Percentiles rank a stretch among this genome's conserved stretches.
Evolutionary conservation across 768 basidiomycete genomes (phyloP).

Genomic region (Rickenella mellea): DNA sequence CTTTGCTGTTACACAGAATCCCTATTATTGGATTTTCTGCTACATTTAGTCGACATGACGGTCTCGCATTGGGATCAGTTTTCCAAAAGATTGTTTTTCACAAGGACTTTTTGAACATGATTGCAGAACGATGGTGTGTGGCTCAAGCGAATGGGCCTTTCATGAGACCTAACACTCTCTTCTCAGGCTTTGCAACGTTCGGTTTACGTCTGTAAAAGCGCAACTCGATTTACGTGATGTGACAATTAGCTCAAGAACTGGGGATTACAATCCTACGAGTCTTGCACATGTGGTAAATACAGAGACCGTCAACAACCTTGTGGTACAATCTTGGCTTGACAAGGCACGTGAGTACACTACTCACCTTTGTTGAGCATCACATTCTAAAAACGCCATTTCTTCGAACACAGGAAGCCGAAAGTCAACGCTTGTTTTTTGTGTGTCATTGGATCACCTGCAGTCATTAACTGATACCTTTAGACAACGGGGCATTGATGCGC

Average conservation of each 20-base stretch:
- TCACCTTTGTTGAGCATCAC: neutral
- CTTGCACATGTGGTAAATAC: constrained; percentile 81
- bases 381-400: constrained; percentile 1
- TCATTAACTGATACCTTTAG: constrained; percentile 68
- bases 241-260: constrained; percentile 52
- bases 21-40: constrained; percentile 93
- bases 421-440: constrained; percentile 90
- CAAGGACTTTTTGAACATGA: constrained; percentile 84
- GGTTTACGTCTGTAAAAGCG: constrained; percentile 76
- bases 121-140: constrained; percentile 76
- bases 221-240: constrained; percentile 62
- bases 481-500: constrained; percentile 71
- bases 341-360: constrained; percentile 59
- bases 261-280: constrained; percentile 75
- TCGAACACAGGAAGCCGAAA: constrained; percentile 42
- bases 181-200: constrained; percentile 72
- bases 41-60: constrained; percentile 89
- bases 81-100: constrained; percentile 93
- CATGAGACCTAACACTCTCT: neutral
- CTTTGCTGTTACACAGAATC: constrained; percentile 36
- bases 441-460: constrained; percentile 72
- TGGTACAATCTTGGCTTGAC: constrained; percentile 81
- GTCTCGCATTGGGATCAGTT: constrained; percentile 77
- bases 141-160: neutral
- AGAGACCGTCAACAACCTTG: constrained; percentile 60